Percentiles rank a stretch among this genome's conserved stretches.
These are phyloP conservation scores for Macadamia integrifolia DNA, from an alignment of 164 flowering plant species.

Conservation along the genomic window DNA sequence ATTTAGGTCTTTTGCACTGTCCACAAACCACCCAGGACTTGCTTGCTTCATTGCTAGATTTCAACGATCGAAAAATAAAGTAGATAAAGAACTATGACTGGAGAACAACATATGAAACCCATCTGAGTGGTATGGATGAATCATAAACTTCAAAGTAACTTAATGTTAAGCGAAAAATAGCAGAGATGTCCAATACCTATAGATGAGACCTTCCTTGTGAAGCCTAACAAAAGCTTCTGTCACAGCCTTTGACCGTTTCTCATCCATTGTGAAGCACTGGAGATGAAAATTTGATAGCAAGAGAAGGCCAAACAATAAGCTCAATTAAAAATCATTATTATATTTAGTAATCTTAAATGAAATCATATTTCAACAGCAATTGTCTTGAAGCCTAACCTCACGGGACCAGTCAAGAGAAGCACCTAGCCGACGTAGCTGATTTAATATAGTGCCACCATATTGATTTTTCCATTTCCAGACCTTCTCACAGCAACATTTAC, in stretches of 20 bases:
- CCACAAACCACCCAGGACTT: no score
- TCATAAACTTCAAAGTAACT: background rate
- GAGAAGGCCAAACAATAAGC: background rate
- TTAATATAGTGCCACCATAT: conserved; percentile 78
- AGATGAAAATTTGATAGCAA: conserved; percentile 2
- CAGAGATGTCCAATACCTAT: conserved; percentile 44
- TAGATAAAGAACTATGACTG: no score
- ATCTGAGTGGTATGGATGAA: no score
- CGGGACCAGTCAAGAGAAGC: conserved; percentile 99
- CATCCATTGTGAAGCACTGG: conserved; percentile 98
- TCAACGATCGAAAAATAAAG: no score
- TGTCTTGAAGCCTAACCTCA: conserved; percentile 45
- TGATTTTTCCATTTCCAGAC: conserved; percentile 97
- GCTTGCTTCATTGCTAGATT: no score
- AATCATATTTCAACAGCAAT: background rate
- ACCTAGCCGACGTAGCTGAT: conserved; percentile 77
- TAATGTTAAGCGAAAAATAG: background rate
- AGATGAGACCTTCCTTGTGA: conserved; percentile 68
- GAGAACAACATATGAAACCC: no score
- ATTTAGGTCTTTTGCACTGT: no score
- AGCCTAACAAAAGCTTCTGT: conserved; percentile 95
- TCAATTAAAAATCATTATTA: background rate
- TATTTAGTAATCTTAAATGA: background rate
- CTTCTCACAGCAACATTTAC: conserved; percentile 30
- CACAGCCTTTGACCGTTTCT: conserved; percentile 78